Evolutionary conservation across 768 basidiomycete genomes (phyloP).

Genomic region (Cystobasidium tubakii): DNA sequence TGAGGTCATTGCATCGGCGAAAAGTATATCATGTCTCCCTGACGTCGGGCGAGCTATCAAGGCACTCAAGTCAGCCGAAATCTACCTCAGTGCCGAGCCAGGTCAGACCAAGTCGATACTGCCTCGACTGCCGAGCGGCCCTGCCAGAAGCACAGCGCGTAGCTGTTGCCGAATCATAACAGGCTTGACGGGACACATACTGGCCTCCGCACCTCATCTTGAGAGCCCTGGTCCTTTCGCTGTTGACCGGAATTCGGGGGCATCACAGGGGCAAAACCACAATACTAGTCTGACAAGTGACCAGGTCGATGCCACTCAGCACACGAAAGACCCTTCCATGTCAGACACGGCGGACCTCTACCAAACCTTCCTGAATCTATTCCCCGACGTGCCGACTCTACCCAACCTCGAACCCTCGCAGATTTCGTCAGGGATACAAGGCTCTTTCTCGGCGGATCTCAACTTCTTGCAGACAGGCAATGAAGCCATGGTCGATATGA

Average conservation of each 20-base stretch:
- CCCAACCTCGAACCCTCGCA: background rate
- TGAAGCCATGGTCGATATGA: background rate
- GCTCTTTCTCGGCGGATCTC: background rate
- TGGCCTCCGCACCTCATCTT: background rate
- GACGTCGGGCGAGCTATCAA: background rate
- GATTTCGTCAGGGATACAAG: background rate
- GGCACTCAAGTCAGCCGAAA: background rate
- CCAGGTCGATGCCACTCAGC: background rate
- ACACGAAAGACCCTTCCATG: background rate
- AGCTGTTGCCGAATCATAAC: conserved; percentile 5
- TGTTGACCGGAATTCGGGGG: background rate
- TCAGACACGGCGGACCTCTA: background rate
- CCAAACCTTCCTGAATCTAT: background rate
- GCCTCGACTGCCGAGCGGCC: background rate
- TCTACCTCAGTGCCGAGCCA: background rate
- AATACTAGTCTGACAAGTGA: too few relatives aligned
- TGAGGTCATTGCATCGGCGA: background rate
- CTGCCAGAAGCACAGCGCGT: background rate
- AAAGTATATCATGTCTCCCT: background rate
- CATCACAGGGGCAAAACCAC: too few relatives aligned
- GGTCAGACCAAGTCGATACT: background rate
- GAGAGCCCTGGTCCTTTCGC: background rate
- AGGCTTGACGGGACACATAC: background rate
- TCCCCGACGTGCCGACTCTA: background rate
- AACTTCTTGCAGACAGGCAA: background rate